Base-by-base conservation (phyloP, 23 red algal genomes). In the Agarophyton chilense region DNA sequence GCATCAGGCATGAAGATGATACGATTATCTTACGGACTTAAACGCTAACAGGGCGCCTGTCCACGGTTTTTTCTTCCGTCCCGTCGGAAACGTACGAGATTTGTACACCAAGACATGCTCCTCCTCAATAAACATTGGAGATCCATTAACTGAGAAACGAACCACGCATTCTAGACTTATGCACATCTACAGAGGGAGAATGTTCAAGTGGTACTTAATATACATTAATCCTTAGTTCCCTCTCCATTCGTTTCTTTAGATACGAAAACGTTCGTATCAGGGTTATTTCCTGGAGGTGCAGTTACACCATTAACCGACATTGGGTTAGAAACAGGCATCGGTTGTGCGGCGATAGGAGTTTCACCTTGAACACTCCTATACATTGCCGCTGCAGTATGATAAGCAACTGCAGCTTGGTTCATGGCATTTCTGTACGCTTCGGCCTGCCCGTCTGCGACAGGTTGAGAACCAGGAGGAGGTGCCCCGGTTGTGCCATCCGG, bases 281-380 rank as follows among this genome's bases (percentile, higher is more conserved):
- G 35, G 11, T 2, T 36, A 14, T 36, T 74, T 8, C 47, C 29
- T 39, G 41, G 13, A 43, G 68, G 14, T 12, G 34, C 3, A 47
- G n/a, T 26, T 49, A 10, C n/a, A 47, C 41, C 41, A 29, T 21
- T 13, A 74, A 49, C 26, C 1, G 68, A 10, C 19, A 41, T 25
- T 10, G 29, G 29, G 12, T 74, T 74, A 10, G 68, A 25, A 12
- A 39, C 40, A 38, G 7, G 68, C 22, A 26, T 43, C n/a, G 33
- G 68, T 25, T 74, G 68, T 25, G 68, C 1, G 4, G 36, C 85
- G 38, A 89, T 77, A 29, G 88, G 76, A 58, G 88, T 60, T 62
- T 81, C 72, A 45, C 88, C 88, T 77, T 81, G 76, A 12, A 91
- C 64, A 25, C 57, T 91, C 34, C 77, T 73, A 73, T 91, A 91